A percentile compares a stretch with the other conserved stretches of the same genome.
Evolutionary conservation across 768 basidiomycete species (phyloP).

Genomic region (Suillus brevipes): DNA sequence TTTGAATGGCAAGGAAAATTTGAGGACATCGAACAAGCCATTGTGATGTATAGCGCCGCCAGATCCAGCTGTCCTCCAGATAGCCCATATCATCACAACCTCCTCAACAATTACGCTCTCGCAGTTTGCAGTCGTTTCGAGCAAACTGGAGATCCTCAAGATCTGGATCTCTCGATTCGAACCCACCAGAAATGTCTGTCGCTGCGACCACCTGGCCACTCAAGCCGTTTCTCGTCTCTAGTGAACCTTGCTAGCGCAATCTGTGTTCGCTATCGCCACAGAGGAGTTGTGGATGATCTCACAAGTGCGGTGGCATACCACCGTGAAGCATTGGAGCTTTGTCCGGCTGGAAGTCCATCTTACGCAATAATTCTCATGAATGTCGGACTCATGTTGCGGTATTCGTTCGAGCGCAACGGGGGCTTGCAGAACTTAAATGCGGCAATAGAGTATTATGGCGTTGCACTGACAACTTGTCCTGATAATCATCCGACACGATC

Average conservation of each 20-base stretch:
- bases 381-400: conserved; percentile 13
- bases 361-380: conserved; percentile 14
- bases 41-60: conserved; percentile 15
- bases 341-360: conserved; percentile 16
- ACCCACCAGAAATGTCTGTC: conserved; percentile 19
- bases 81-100: conserved; percentile 16
- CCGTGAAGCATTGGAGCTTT: conserved; percentile 19
- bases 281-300: conserved; percentile 26
- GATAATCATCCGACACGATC: conserved; percentile 17
- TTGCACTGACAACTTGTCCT: conserved; percentile 19
- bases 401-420: conserved; percentile 16
- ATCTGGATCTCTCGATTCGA: conserved; percentile 20
- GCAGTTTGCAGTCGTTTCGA: conserved; percentile 21
- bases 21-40: conserved; percentile 20
- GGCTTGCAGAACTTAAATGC: conserved; percentile 17
- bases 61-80: conserved; percentile 9
- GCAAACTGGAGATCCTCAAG: conserved; percentile 14
- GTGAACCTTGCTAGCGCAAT: conserved; percentile 25
- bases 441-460: conserved; percentile 20
- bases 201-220: conserved; percentile 24
- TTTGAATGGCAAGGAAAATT: conserved; percentile 21
- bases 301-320: conserved; percentile 16
- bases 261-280: conserved; percentile 22
- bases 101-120: conserved; percentile 24
- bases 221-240: conserved; percentile 13